Percentiles rank a stretch among this genome's conserved stretches.
Evolutionary conservation across 202 grass and related monocot species (phyloP).

Genomic region (Schoenoplectus triqueter): DNA sequence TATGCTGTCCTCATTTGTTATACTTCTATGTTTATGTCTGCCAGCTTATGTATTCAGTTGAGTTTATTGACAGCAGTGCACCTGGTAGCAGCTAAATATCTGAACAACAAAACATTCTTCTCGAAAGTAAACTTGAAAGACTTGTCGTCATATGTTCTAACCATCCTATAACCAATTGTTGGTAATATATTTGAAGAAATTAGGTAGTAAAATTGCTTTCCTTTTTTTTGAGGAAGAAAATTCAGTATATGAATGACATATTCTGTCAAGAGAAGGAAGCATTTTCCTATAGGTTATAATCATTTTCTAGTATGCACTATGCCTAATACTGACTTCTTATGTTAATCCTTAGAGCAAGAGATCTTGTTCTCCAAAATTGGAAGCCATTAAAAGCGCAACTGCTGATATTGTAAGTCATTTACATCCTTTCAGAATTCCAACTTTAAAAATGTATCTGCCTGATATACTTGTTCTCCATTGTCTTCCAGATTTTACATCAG

Average conservation of each 20-base stretch:
- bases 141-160: neutral
- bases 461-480: neutral
- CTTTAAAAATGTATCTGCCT: neutral
- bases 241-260: neutral
- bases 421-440: neutral
- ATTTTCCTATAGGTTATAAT: neutral
- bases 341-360: constrained; percentile 70
- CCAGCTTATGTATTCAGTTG: neutral
- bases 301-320: constrained; percentile 19
- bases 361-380: constrained; percentile 84
- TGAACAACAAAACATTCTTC: neutral
- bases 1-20: neutral
- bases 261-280: constrained; percentile 4
- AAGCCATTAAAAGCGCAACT: constrained; percentile 89
- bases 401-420: constrained; percentile 75
- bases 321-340: constrained; percentile 23
- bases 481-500: neutral
- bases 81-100: neutral
- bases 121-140: constrained; percentile 1
- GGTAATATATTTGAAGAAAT: neutral
- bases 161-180: constrained; percentile 11
- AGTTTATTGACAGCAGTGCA: neutral
- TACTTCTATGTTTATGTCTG: neutral
- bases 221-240: constrained; percentile 3
- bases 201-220: neutral